A percentile compares a stretch with the other conserved stretches of the same genome.
Evolutionary conservation across 2,329 filamentous ascomycete species (phyloP).

Genomic region (Aspergillus piperis): DNA sequence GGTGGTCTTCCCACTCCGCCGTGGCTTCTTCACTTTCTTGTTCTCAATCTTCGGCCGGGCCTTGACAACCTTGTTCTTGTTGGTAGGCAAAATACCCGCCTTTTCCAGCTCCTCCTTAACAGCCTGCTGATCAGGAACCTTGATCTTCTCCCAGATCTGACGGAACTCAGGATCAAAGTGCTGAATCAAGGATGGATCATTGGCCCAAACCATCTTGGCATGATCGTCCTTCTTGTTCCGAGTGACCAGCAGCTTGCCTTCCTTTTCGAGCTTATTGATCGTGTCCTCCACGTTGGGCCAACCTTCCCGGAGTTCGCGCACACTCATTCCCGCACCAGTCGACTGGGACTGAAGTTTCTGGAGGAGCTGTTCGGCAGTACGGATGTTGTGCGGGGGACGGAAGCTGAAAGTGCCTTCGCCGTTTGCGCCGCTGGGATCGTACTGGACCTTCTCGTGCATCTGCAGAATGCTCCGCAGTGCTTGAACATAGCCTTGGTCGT

Average conservation of each 20-base stretch:
- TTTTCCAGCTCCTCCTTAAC: conserved; percentile 75
- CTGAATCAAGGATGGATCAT: conserved; percentile 77
- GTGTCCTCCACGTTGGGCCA: conserved; percentile 83
- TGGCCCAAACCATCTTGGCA: conserved; percentile 82
- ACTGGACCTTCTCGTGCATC: conserved; percentile 64
- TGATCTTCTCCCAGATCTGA: conserved; percentile 77
- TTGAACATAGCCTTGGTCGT: conserved; percentile 60
- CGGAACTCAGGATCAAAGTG: conserved; percentile 80
- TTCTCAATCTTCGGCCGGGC: conserved; percentile 57
- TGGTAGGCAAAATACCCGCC: conserved; percentile 80
- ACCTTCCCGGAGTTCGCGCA: conserved; percentile 93
- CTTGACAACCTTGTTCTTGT: conserved; percentile 71
- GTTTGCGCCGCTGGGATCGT: conserved; percentile 59
- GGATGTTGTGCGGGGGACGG: conserved; percentile 80
- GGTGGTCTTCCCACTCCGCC: conserved; percentile 76
- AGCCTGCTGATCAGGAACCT: conserved; percentile 73
- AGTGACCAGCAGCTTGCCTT: conserved; percentile 80
- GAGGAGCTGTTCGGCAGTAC: conserved; percentile 73
- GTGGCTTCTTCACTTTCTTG: conserved; percentile 74
- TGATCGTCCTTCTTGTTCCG: conserved; percentile 90
- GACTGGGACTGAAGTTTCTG: conserved; percentile 77
- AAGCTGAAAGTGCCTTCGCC: conserved; percentile 79
- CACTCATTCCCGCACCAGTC: conserved; percentile 76
- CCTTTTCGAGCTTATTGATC: conserved; percentile 73
- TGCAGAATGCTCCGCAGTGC: conserved; percentile 69